These are phyloP conservation scores for Pseudocercospora musae DNA, from an alignment of 2,329 filamentous ascomycete genomes.

Conservation along the genomic window DNA sequence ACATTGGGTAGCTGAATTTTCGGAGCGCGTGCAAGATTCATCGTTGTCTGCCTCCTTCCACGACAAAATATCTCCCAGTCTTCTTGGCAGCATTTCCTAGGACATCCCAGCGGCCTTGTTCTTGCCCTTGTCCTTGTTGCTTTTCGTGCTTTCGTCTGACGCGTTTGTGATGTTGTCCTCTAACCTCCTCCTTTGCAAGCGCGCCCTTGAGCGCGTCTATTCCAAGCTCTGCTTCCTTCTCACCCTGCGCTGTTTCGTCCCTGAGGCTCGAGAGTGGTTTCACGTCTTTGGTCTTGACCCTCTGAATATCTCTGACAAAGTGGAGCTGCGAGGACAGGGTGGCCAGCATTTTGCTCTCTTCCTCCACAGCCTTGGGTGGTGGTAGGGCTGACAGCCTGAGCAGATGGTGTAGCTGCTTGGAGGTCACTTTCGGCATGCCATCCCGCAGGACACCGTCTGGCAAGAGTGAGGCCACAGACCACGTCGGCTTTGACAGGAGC, in stretches of 20 bases:
- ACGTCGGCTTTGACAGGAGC: constrained; percentile 66
- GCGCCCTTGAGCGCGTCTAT: constrained; percentile 56
- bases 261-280: constrained; percentile 74
- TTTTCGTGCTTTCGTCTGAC: constrained; percentile 48
- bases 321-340: constrained; percentile 79
- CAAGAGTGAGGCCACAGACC: constrained; percentile 78
- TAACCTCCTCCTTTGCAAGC: constrained; percentile 58
- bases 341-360: constrained; percentile 68
- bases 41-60: not conserved
- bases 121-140: constrained; percentile 41
- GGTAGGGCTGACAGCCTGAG: constrained; percentile 87
- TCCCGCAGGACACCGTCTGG: constrained; percentile 40
- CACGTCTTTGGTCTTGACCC: constrained; percentile 69
- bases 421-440: constrained; percentile 52
- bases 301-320: constrained; percentile 84
- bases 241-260: constrained; percentile 66
- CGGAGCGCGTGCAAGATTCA: not conserved
- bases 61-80: constrained; percentile 45
- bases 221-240: constrained; percentile 57
- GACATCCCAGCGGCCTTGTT: constrained; percentile 65
- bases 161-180: constrained; percentile 53
- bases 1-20: not conserved
- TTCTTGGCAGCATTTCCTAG: constrained; percentile 63
- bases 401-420: constrained; percentile 73
- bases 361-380: constrained; percentile 57